Percentiles rank a stretch among this genome's conserved stretches.
Conservation (phyloP, 331 rosid genomes). For the Spiraea crenata region DNA sequence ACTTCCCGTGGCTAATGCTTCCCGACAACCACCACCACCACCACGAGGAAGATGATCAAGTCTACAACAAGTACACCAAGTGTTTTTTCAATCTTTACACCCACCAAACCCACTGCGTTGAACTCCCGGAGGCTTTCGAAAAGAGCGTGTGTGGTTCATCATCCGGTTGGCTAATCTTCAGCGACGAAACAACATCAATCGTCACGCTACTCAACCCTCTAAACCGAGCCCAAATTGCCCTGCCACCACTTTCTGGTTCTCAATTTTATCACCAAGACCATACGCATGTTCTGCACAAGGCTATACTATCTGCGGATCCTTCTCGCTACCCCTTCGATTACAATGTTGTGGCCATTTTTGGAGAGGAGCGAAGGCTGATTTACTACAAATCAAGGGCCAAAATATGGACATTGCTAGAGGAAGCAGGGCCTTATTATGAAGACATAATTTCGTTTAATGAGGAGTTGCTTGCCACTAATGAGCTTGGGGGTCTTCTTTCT, state of each 20-base stretch:
- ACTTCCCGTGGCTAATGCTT: slow-evolving; percentile 21
- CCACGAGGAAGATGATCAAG: not conserved
- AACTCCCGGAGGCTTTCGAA: not conserved
- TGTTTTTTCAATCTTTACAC: not conserved
- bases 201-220: slow-evolving; percentile 17
- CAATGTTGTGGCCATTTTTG: not conserved
- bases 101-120: not conserved
- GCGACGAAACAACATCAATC: not conserved
- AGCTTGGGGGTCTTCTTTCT: not conserved
- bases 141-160: slow-evolving; percentile 11
- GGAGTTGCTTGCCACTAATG: not conserved
- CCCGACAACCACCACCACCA: not conserved
- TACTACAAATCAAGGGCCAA: not conserved
- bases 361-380: slow-evolving; percentile 7
- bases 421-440: not conserved
- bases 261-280: slow-evolving; percentile 1
- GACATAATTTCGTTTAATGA: not conserved
- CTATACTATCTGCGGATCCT: slow-evolving; percentile 8
- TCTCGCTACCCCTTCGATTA: not conserved
- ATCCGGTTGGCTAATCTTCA: slow-evolving; percentile 8
- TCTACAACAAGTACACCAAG: not conserved
- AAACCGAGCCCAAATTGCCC: not conserved
- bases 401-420: not conserved
- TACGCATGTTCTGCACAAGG: slow-evolving; percentile 10
- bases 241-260: not conserved